Conservation (phyloP, 2,329 filamentous ascomycete species). For the Penicillium sp. region DNA sequence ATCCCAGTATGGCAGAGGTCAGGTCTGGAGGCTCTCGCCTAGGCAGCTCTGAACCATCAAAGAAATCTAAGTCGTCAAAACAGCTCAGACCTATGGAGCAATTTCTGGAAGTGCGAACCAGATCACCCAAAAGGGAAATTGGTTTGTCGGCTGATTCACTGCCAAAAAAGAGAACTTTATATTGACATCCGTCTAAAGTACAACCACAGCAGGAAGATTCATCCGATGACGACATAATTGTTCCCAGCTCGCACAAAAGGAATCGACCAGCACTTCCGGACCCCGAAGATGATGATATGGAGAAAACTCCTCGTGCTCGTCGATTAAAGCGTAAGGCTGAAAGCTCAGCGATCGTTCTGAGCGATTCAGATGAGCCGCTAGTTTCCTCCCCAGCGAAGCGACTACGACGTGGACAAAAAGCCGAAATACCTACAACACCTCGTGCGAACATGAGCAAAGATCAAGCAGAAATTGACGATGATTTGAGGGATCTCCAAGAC, state of each 20-base stretch:
- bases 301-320: constrained; percentile 27
- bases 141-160: too few species aligned
- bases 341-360: constrained; percentile 29
- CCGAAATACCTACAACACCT: constrained; percentile 28
- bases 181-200: neutral
- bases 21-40: constrained; percentile 10
- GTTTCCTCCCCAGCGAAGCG: neutral
- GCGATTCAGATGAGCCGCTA: constrained; percentile 27
- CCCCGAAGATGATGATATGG: constrained; percentile 5
- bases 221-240: constrained; percentile 19
- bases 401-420: constrained; percentile 5
- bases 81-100: neutral
- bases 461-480: constrained; percentile 49
- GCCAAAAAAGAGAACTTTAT: neutral
- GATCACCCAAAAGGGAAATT: neutral
- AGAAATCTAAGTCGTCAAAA: neutral
- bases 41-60: neutral
- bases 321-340: constrained; percentile 33
- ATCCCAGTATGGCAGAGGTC: constrained; percentile 29
- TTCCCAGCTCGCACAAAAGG: constrained; percentile 11
- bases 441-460: constrained; percentile 34
- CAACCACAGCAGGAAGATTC: constrained; percentile 3
- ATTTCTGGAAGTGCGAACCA: neutral
- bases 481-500: constrained; percentile 50
- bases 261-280: constrained; percentile 4